phyloP scores from a whole-genome alignment of 2,329 filamentous ascomycete genomes.

The Alternaria gansuensis region DNA sequence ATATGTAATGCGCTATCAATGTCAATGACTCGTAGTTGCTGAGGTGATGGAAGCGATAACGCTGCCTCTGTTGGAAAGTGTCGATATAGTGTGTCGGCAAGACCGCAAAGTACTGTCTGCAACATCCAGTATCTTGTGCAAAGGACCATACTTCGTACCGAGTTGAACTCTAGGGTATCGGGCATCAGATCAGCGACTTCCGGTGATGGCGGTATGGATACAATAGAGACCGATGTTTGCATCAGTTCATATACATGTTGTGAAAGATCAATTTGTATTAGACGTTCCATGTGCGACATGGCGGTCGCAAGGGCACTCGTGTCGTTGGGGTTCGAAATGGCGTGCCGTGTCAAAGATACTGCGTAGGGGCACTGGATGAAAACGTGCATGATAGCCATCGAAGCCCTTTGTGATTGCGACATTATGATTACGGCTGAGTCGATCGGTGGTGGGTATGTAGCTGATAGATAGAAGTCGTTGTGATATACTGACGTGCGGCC shows the following conservation, averaged over 20 bases:
- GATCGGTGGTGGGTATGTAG: conserved; percentile 33
- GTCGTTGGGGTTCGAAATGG: conserved; percentile 32
- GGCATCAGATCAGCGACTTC: conserved; percentile 36
- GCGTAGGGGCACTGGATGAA: conserved; percentile 43
- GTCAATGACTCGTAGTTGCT: conserved; percentile 29
- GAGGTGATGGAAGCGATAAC: conserved; percentile 31
- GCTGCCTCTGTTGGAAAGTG: conserved; percentile 32
- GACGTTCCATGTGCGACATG: conserved; percentile 33
- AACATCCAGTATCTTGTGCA: conserved; percentile 44
- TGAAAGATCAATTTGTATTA: conserved; percentile 33
- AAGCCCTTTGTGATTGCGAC: conserved; percentile 31
- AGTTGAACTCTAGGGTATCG: conserved; percentile 33
- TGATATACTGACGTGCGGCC: conserved; percentile 43
- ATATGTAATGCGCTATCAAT: conserved; percentile 32
- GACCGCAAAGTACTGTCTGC: conserved; percentile 34
- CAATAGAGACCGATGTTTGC: conserved; percentile 22
- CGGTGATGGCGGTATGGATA: conserved; percentile 20
- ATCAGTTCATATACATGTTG: conserved; percentile 30
- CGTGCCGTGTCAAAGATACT: conserved; percentile 33
- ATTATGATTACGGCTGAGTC: conserved; percentile 10
- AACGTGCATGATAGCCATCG: conserved; percentile 43
- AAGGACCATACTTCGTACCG: conserved; percentile 34
- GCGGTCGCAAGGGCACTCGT: conserved; percentile 31
- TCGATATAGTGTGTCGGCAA: conserved; percentile 36
- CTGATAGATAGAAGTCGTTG: conserved; percentile 40